phyloP scores from a whole-genome alignment of 306 rosid genomes.

The Castanospermum australe region DNA sequence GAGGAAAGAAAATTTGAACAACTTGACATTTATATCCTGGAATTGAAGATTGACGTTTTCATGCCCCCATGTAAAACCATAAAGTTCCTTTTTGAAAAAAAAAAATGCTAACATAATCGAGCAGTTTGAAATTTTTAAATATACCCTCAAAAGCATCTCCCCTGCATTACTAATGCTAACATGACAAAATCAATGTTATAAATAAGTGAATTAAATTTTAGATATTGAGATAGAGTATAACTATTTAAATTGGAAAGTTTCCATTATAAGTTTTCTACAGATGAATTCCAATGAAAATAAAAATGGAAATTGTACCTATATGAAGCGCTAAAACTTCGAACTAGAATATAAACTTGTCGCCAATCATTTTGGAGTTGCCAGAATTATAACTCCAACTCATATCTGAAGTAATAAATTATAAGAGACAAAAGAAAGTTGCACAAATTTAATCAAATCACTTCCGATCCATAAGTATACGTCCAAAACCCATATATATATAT shows the following conservation, averaged over 20 bases:
- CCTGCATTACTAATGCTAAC: neutral
- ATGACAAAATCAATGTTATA: neutral
- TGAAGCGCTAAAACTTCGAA: slow-evolving; percentile 12
- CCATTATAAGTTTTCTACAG: neutral
- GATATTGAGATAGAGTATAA: neutral
- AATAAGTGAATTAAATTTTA: neutral
- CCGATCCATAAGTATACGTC: slow-evolving; percentile 22
- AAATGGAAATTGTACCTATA: neutral
- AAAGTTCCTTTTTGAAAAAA: neutral
- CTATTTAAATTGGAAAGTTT: slow-evolving; percentile 12
- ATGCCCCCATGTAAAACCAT: neutral
- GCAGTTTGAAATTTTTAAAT: neutral
- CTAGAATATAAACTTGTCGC: slow-evolving; percentile 12
- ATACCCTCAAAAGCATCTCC: slow-evolving; percentile 21
- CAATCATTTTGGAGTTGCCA: slow-evolving; percentile 8
- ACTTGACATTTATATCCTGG: neutral
- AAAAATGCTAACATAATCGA: slow-evolving; percentile 7
- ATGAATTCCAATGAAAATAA: slow-evolving; percentile 2
- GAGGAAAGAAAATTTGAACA: neutral
- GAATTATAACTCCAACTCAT: slow-evolving; percentile 11
- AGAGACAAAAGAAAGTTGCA: neutral
- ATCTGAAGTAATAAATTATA: slow-evolving; percentile 18
- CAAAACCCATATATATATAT: neutral
- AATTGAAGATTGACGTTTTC: neutral
- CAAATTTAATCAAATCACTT: slow-evolving; percentile 18